Percentiles rank a stretch among this genome's conserved stretches.
These are phyloP conservation scores for Candida sphagnicola DNA, from an alignment of 805 yeast genomes.

Conservation along the genomic window DNA sequence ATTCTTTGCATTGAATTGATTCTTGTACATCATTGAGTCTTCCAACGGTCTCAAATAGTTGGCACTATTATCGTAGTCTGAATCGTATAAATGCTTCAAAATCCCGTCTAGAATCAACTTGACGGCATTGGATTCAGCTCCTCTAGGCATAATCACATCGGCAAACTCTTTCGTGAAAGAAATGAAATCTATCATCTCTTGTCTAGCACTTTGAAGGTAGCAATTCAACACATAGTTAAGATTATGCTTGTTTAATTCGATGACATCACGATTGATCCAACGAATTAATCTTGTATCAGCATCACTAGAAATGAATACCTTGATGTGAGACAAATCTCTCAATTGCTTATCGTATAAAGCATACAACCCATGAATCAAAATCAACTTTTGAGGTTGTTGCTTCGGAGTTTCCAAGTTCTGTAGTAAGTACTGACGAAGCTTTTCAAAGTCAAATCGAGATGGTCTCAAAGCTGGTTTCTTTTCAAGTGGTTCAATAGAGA, in stretches of 20 bases:
- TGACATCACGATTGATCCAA: constrained; percentile 54
- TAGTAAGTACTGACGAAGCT: constrained; percentile 16
- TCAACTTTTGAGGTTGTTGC: constrained; percentile 23
- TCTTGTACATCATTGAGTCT: constrained; percentile 21
- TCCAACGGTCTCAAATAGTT: constrained; percentile 26
- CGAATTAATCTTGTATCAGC: constrained; percentile 81
- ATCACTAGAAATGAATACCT: constrained; percentile 78
- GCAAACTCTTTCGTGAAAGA: constrained; percentile 68
- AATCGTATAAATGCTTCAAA: constrained; percentile 11
- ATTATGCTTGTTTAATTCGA: constrained; percentile 10
- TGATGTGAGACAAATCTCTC: constrained; percentile 54
- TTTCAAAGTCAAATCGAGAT: constrained; percentile 37
- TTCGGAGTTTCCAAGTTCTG: constrained; percentile 9
- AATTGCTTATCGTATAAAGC: constrained; percentile 65
- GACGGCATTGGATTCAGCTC: constrained; percentile 58
- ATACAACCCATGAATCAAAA: constrained; percentile 71
- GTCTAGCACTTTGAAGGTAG: constrained; percentile 55
- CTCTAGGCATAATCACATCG: constrained; percentile 71
- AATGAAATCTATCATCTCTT: constrained; percentile 65
- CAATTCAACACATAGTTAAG: constrained; percentile 36
- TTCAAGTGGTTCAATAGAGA: constrained; percentile 20
- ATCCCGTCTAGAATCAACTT: constrained; percentile 63
- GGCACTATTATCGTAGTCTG: constrained; percentile 8
- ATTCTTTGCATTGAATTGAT: constrained; percentile 34
- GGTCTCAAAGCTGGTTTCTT: constrained; percentile 29